phyloP scores from a whole-genome alignment of 495 filamentous ascomycete genomes.

The Neurospora pannonica region DNA sequence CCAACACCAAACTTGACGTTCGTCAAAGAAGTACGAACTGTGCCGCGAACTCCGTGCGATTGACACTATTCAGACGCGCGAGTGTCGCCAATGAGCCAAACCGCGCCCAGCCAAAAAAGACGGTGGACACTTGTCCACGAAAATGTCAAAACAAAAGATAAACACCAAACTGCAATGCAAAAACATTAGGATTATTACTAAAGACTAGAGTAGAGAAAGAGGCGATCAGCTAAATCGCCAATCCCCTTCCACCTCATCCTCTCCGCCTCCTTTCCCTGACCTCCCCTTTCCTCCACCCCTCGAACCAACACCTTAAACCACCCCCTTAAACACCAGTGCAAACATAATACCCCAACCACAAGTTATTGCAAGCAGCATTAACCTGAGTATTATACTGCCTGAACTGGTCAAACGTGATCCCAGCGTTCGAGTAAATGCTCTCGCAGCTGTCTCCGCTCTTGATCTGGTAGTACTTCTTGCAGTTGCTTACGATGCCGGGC shows the following conservation, averaged over 20 bases:
- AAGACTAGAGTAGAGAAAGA: too few relatives aligned
- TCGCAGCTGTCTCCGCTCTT: slow-evolving; percentile 3
- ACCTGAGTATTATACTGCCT: slow-evolving; percentile 10
- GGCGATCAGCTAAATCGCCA: too few relatives aligned
- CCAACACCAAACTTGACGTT: too few relatives aligned
- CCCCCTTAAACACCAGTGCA: slow-evolving; percentile 4
- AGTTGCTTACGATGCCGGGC: neutral
- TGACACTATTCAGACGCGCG: too few relatives aligned
- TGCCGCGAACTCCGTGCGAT: too few relatives aligned
- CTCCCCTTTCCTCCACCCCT: neutral
- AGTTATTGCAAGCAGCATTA: slow-evolving; percentile 5
- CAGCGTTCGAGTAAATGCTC: slow-evolving; percentile 1
- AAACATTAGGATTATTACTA: neutral
- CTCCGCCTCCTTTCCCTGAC: neutral
- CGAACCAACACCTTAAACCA: neutral
- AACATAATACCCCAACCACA: slow-evolving; percentile 12
- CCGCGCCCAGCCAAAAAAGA: too few relatives aligned
- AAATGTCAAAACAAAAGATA: neutral
- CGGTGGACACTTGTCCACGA: neutral
- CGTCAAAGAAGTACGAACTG: too few relatives aligned
- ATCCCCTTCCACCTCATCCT: neutral
- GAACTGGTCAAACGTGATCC: slow-evolving; percentile 14
- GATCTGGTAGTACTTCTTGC: neutral
- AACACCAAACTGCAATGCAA: neutral
- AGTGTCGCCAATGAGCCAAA: too few relatives aligned